phyloP scores from a whole-genome alignment of 352 stramenopile genomes.

The Globisporangium megalacanthum region DNA sequence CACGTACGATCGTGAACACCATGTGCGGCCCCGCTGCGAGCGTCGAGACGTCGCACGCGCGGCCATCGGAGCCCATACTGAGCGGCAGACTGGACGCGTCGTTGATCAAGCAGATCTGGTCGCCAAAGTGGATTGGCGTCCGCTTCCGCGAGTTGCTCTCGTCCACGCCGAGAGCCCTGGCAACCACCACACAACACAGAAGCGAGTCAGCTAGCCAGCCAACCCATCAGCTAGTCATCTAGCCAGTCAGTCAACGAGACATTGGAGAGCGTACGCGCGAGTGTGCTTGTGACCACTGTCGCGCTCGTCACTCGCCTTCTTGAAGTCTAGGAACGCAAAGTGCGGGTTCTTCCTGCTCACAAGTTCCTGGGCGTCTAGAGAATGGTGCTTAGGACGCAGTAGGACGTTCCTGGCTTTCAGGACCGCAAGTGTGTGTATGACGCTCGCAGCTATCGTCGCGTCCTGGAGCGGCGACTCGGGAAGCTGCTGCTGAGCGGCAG shows the following conservation, averaged over 20 bases:
- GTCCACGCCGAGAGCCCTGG: constrained; percentile 24
- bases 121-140: constrained; percentile 50
- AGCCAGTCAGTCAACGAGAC: neutral
- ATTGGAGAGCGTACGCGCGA: constrained; percentile 9
- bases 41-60: constrained; percentile 17
- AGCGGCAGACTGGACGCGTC: constrained; percentile 37
- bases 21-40: constrained; percentile 38
- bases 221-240: neutral
- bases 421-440: constrained; percentile 21
- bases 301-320: constrained; percentile 8
- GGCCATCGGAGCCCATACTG: constrained; percentile 37
- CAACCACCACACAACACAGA: neutral
- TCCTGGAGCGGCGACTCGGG: constrained; percentile 11
- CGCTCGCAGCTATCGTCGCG: constrained; percentile 1
- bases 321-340: constrained; percentile 59
- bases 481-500: constrained; percentile 11
- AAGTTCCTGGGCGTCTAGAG: constrained; percentile 2
- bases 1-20: constrained; percentile 52
- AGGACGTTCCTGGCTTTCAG: constrained; percentile 28
- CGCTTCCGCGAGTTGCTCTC: constrained; percentile 43
- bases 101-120: constrained; percentile 58
- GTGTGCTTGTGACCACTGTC: constrained; percentile 8
- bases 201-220: neutral
- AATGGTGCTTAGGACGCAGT: constrained; percentile 13
- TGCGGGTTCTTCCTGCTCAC: constrained; percentile 44